Evolutionary conservation across 306 rosid species (phyloP), one percentile per base, ranked within the genome.

Genomic region (Acacia acuminata): DNA sequence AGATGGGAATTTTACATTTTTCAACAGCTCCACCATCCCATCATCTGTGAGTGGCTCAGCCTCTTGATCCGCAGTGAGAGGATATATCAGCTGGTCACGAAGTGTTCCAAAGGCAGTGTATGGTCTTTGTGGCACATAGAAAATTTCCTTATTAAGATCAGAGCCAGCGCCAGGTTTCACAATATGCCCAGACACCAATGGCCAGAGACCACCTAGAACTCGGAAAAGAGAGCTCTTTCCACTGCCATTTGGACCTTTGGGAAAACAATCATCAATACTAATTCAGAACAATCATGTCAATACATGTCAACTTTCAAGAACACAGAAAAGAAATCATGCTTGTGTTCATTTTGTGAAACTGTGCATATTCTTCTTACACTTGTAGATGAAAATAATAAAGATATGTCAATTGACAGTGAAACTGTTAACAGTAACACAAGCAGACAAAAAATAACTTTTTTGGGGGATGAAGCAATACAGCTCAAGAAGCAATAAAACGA

Each of bases 71-170:
- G 68, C 85, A 8, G 94, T 94, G 73, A 91, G 89, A 64, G 98
- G 99, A 93, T 96, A 96, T 82, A 96, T 96, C 88, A 96, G 85
- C 90, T 96, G 99, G 83, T 96, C 99, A 40, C 98, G 89, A 27
- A 96, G 99, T 82, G 98, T 96, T 85, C 99, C 99, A 30, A 96
- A 97, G 77, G 99, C 99, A 58, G 99, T 96, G 90, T 96, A 96
- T 8, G 99, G 99, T 73, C 99, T 91, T 89, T 96, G 99, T 69
- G 98, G 99, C 81, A 96, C 99, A 84, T 96, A 96, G 84, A 96
- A 96, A 79, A 96, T 96, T 82, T 96, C 99, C 89, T 96, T 96
- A 77, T 96, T 96, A 79, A 96, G 99, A 90, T 96, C 94, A 78
- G 98, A 90, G 79, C 99, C 99, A 87, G 90, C 87, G 80, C 98